Evolutionary conservation across 495 filamentous ascomycete species (phyloP).

Genomic region (Aspergillus sclerotiicarbonarius): DNA sequence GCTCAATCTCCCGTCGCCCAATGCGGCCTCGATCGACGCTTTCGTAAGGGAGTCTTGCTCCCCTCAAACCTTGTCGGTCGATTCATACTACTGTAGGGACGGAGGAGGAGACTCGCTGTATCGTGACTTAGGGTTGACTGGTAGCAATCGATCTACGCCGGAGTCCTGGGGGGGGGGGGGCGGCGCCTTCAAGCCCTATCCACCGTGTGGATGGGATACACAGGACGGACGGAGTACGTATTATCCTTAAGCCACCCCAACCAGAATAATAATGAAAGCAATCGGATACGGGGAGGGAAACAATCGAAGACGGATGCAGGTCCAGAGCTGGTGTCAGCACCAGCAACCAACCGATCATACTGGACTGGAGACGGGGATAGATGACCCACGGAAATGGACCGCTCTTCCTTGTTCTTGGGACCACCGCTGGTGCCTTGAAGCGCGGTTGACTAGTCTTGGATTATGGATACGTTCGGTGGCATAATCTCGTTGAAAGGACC

Average conservation of each 20-base stretch:
- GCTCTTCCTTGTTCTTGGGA: slow-evolving; percentile 23
- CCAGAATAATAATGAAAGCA: background rate
- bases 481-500: background rate
- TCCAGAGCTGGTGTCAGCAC: slow-evolving; percentile 18
- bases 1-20: slow-evolving; percentile 13
- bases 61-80: slow-evolving; percentile 7
- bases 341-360: slow-evolving; percentile 19
- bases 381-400: slow-evolving; percentile 26
- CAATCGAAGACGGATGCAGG: slow-evolving; percentile 15
- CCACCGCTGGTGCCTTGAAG: slow-evolving; percentile 17
- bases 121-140: background rate
- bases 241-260: too few species aligned
- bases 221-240: too few species aligned
- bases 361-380: slow-evolving; percentile 14
- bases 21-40: slow-evolving; percentile 19
- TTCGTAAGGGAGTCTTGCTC: slow-evolving; percentile 20
- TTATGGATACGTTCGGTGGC: background rate
- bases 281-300: background rate
- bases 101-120: too few species aligned
- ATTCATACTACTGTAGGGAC: background rate
- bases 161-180: background rate
- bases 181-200: background rate
- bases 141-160: background rate
- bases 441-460: background rate
- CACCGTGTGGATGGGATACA: too few species aligned